A percentile compares a stretch with the other conserved stretches of the same genome.
Conservation (phyloP, 345 rosid genomes). For the Zanthoxylum bungeanum region DNA sequence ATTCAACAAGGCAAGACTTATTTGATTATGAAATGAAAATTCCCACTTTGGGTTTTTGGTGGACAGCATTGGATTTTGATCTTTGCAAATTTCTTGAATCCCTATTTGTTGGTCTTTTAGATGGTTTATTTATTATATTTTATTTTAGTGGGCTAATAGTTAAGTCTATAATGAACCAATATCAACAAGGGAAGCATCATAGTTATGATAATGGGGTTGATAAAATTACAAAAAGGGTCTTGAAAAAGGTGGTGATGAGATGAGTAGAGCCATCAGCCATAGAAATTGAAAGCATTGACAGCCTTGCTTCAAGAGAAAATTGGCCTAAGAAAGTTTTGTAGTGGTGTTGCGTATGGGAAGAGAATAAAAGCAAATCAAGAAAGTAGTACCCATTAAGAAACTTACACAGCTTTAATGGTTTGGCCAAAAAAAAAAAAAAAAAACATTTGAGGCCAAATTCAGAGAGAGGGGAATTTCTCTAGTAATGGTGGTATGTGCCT, state of each 20-base stretch:
- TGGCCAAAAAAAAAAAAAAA: too few species aligned
- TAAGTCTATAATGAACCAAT: too few species aligned
- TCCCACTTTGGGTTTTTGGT: slow-evolving; percentile 23
- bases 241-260: slow-evolving; percentile 43
- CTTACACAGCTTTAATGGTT: slow-evolving; percentile 21
- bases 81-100: slow-evolving; percentile 9
- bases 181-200: slow-evolving; percentile 27
- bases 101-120: slow-evolving; percentile 9
- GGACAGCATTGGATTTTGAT: slow-evolving; percentile 1
- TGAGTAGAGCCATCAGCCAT: slow-evolving; percentile 42
- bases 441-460: slow-evolving; percentile 10
- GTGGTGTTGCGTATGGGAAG: slow-evolving; percentile 27
- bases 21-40: slow-evolving; percentile 31
- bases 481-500: slow-evolving; percentile 24
- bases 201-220: slow-evolving; percentile 38
- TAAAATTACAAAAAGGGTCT: slow-evolving; percentile 27
- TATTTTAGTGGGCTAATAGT: slow-evolving; percentile 25
- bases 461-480: slow-evolving; percentile 31
- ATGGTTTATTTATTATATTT: neutral
- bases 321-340: slow-evolving; percentile 31
- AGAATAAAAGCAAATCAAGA: slow-evolving; percentile 31
- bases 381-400: slow-evolving; percentile 32
- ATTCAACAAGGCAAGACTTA: slow-evolving; percentile 11
- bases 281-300: slow-evolving; percentile 43
- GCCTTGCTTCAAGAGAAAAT: slow-evolving; percentile 41